Percentiles rank a stretch among this genome's conserved stretches.
Conservation (phyloP, 176 grass and related monocot species). For the Alloteropsis semialata region DNA sequence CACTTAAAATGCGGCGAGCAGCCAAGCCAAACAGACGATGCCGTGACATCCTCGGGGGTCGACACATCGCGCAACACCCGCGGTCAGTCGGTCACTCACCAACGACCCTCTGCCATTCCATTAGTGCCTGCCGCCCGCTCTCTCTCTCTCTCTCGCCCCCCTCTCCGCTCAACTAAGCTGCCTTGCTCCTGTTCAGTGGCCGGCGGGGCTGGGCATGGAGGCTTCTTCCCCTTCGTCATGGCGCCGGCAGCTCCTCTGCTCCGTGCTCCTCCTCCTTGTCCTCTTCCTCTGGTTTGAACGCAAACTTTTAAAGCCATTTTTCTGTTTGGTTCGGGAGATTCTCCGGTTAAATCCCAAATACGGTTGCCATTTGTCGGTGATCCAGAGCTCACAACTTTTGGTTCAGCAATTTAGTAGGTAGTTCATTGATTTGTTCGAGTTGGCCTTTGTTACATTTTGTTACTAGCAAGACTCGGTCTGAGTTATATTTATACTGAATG, state of each 20-base stretch:
- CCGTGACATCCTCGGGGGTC: neutral
- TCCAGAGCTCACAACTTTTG: neutral
- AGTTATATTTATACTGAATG: neutral
- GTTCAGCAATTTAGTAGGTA: neutral
- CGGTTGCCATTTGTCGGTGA: neutral
- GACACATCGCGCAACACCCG: neutral
- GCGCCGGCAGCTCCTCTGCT: neutral
- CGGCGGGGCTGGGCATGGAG: neutral
- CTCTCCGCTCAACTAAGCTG: neutral
- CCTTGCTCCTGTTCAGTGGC: neutral
- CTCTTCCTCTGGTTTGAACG: conserved; percentile 30
- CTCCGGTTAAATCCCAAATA: neutral
- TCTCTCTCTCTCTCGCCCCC: neutral
- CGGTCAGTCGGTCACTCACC: neutral
- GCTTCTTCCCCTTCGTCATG: conserved; percentile 6
- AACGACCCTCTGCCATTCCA: neutral
- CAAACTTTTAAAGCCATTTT: neutral
- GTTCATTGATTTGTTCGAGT: neutral
- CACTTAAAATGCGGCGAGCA: neutral
- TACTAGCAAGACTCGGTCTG: neutral
- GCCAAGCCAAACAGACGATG: neutral
- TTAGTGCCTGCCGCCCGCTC: neutral
- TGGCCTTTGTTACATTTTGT: neutral
- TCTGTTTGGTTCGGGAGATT: neutral
- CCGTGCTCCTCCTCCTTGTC: neutral